Base-by-base conservation (phyloP, 164 flowering plant species). In the Litsea cubeba region DNA sequence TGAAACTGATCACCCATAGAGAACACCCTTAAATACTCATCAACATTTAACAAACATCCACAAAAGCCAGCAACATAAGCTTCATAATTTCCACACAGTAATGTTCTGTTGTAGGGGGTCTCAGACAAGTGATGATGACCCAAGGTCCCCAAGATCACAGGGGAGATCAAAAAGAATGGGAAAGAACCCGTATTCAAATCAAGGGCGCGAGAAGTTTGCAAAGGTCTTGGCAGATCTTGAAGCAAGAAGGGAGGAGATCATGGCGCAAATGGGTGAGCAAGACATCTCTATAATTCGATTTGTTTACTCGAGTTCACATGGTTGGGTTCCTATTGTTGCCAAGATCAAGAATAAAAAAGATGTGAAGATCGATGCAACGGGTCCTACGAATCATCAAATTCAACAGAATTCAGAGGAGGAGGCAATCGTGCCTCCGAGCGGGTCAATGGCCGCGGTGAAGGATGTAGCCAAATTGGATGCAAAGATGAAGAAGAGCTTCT, bases 131-230 rank as follows among this genome's bases (percentile, higher is more conserved):
- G 72, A 70, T 7, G 28, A 69, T 17, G 72, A 70, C 51, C 62
- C 72, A 23, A 50, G 62, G 35, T 4, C 62, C 17, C 60, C 54
- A 24, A 17, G 50, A 14, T 5, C 71, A n/a, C 60, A 12, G 4
- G 50, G 54, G 49, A 70, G 24, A 51, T 70, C 72, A 50, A 50
- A 35, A 70, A 70, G 60, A 51, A 70, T 1, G 25, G 35, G 14
- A 24, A 70, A 50, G 49, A 74, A 74, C 50, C 76, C 76, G 6
- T 74, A 63, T 51, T 66, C 76, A 6, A 20, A 69, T 20, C 50
- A n/a, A 28, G 76, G 76, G 35, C 70, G 66, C 12, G 76, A 74
- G 50, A 65, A 66, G 70, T 74, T 74, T 26, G 58, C 71, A 30
- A 25, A 22, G 24, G 49, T 74, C 20, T 66, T 65, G 18, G 76